phyloP scores from a whole-genome alignment of 1,284 basidiomycete species.

The Ceratobasidium sp. region DNA sequence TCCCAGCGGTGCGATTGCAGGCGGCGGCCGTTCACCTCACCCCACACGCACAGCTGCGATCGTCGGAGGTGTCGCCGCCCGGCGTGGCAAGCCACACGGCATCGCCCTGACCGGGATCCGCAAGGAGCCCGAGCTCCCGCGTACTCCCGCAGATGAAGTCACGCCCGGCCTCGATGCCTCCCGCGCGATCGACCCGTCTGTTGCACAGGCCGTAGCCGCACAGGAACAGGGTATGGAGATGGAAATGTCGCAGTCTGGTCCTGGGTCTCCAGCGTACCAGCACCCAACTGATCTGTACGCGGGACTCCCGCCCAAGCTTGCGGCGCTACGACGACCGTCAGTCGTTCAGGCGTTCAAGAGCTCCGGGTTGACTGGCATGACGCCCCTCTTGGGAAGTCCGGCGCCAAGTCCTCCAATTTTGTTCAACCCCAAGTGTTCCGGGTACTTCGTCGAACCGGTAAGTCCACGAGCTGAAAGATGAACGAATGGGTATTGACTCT shows the following conservation, averaged over 20 bases:
- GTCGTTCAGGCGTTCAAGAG: slow-evolving; percentile 28
- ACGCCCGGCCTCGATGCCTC: slow-evolving; percentile 17
- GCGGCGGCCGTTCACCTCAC: background rate
- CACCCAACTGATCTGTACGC: slow-evolving; percentile 34
- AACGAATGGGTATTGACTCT: background rate
- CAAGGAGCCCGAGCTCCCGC: slow-evolving; percentile 50
- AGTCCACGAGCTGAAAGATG: slow-evolving; percentile 9
- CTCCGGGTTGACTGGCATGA: slow-evolving; percentile 35
- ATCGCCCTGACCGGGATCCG: slow-evolving; percentile 60
- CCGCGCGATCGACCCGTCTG: slow-evolving; percentile 14
- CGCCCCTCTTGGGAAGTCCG: slow-evolving; percentile 38
- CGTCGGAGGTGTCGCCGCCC: slow-evolving; percentile 39
- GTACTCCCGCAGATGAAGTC: slow-evolving; percentile 32
- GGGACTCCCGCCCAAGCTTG: slow-evolving; percentile 57
- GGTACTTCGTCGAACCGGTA: slow-evolving; percentile 96
- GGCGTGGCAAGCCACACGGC: slow-evolving; percentile 53
- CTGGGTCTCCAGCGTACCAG: slow-evolving; percentile 16
- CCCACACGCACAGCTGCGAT: background rate
- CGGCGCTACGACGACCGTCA: slow-evolving; percentile 55
- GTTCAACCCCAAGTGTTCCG: slow-evolving; percentile 81
- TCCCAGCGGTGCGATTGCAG: slow-evolving; percentile 45
- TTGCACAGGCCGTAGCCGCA: slow-evolving; percentile 26
- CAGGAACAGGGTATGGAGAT: slow-evolving; percentile 23
- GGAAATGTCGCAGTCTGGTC: background rate
- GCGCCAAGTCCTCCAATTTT: slow-evolving; percentile 64